Percentiles rank a stretch among this genome's conserved stretches.
These are phyloP conservation scores for Nannochloropsis gaditana DNA, from an alignment of 108 stramenopile species.

Conservation along the genomic window DNA sequence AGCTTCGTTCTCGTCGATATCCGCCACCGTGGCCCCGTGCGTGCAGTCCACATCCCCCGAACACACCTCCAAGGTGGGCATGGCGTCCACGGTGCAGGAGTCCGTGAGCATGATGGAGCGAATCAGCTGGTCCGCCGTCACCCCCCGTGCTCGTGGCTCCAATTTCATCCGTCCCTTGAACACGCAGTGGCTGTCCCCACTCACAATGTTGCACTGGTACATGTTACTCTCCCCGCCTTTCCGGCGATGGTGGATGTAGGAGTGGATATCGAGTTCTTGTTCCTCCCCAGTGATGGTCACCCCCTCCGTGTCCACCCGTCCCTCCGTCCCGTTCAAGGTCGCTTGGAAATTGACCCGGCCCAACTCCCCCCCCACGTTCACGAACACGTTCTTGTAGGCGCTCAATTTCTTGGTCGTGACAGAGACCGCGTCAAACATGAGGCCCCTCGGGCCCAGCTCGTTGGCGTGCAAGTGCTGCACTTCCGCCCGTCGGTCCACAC, in stretches of 20 bases:
- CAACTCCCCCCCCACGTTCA: background rate
- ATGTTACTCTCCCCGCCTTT: conserved; percentile 1
- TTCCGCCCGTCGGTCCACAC: background rate
- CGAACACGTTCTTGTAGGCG: background rate
- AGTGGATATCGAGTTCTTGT: conserved; percentile 4
- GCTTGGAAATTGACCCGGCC: background rate
- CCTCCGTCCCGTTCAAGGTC: background rate
- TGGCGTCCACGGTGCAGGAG: background rate
- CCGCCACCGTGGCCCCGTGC: background rate
- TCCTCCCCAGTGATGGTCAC: background rate
- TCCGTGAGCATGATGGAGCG: conserved; percentile 1
- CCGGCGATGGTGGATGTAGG: background rate
- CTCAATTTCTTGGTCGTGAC: background rate
- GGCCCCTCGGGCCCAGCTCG: background rate
- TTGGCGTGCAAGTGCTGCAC: conserved; percentile 2
- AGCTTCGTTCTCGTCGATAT: conserved; percentile 13
- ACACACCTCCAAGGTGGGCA: background rate
- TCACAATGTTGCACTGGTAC: conserved; percentile 16
- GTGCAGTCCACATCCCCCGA: conserved; percentile 14
- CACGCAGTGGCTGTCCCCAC: background rate
- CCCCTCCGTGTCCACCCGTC: background rate
- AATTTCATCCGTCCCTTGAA: background rate
- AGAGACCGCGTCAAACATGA: background rate
- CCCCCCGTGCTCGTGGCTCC: background rate
- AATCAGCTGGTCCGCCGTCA: background rate